Evolutionary conservation across 1,139 yeast genomes (phyloP), one percentile per base, ranked within the genome.

Genomic region (Suhomyces bolitotheri): DNA sequence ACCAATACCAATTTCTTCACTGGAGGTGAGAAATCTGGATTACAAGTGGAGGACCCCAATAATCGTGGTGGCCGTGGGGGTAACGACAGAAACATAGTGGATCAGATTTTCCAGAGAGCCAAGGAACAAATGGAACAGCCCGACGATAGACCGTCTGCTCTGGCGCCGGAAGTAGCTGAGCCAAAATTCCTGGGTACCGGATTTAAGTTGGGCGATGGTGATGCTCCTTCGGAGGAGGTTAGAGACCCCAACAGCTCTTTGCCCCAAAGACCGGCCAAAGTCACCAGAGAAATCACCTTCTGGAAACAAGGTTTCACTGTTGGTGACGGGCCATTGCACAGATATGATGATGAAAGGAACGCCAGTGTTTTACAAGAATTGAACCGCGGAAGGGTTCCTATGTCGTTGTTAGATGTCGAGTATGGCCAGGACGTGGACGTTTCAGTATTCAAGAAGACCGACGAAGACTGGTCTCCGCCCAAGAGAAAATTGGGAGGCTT

Each of bases 271-370:
- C 71, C 75, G 3, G 64, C 64, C 23, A 78, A 76, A 40, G 94
- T 80, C 6, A 71, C 73, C 12, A 71, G 95, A 53, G 83, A 82
- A 34, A 82, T 94, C 44, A 88, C 95, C 0, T 92, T 92, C 58
- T 92, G 98, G 98, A 82, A 81, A 50, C 94, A 92, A 55, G 98
- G 98, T 2, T 92, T 94, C 62, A 87, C 89, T 38, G 90, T 92
- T 20, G 97, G 92, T 14, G 95, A 89, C 34, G 97, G 97, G 2
- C 79, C 79, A 14, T 71, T 92, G 41, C 82, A 77, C 59, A 71
- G 95, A 40, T 92, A 89, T 56, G 97, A 92, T 52, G 97, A 92
- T 58, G 96, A 96, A 6, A 79, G 75, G 16, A 92, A 92, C 56
- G 80, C 82, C 33, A 76, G 73, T 32, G 83, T 86, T 45, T 68